Base-by-base conservation (phyloP, 1,284 basidiomycete species). In the Hymenochaete sp. region DNA sequence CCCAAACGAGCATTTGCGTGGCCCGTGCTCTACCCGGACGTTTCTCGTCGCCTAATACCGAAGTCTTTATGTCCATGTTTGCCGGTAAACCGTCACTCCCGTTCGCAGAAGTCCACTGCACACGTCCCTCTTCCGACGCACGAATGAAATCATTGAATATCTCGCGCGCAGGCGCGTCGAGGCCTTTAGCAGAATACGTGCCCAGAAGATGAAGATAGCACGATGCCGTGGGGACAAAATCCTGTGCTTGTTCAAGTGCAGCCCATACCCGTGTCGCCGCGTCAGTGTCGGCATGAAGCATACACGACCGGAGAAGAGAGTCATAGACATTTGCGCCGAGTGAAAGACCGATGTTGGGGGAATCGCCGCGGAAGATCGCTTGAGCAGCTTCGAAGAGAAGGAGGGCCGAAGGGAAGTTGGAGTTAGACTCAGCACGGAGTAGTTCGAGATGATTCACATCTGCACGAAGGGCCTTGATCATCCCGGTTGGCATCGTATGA, bases 231-330 rank as follows among this genome's bases (percentile, higher is more conserved):
- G 75, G 70, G 9, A 55, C 43, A 50, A 71, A 56, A 19, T 67
- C 60, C 0, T 50, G 49, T 36, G 69, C 70, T 18, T 64, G 58
- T 60, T 89, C 81, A 14, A 89, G 59, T 22, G 83, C 74, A 0
- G 73, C 68, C 57, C 82, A 89, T 27, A 95, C 64, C 40, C 73
- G 70, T 31, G 86, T 67, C 4, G 89, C 86, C 13, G 71, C 70
- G 22, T 80, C 71, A 38, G 80, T 66, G 42, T 82, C 72, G 3
- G 68, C 70, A 50, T 82, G 74, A 16, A 65, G 55, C 0, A 78
- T 77, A 49, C 80, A 83, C 1, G 77, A 77, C 1, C 71, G 71
- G n/a, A 96, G 67, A 27, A 95, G 67, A 4, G 57, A 61, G 41
- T 65, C 62, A 62, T 80, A 88, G 4, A 74, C 57, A 11, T 53